A percentile compares a stretch with the other conserved stretches of the same genome.
Conservation (phyloP, 768 basidiomycete genomes). For the Rhodotorula paludigena region DNA sequence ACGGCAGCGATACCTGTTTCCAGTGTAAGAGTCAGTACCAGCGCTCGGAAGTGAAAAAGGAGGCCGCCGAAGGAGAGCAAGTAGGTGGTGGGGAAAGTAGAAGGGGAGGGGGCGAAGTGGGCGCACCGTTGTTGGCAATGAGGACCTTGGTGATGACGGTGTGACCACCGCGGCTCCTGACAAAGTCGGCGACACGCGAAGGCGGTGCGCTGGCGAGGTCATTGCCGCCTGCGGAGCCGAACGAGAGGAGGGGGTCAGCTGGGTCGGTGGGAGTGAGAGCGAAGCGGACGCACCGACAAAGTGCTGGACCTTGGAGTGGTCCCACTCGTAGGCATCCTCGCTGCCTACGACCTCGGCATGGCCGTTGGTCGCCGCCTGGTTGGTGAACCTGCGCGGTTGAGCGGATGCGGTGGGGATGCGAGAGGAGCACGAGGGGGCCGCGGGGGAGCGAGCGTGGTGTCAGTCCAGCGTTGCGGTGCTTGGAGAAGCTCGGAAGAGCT, state of each 20-base stretch:
- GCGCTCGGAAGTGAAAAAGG: not conserved
- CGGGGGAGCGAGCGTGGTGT: too few relatives aligned
- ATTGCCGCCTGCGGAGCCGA: constrained; percentile 72
- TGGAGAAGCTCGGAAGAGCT: too few relatives aligned
- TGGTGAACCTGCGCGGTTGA: constrained; percentile 1
- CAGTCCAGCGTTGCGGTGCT: too few relatives aligned
- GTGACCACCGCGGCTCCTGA: constrained; percentile 84
- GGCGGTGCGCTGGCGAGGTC: constrained; percentile 75
- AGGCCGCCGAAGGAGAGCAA: not conserved
- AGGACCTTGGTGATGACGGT: constrained; percentile 99
- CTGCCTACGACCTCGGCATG: not conserved
- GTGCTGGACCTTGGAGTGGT: constrained; percentile 43
- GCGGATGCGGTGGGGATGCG: too few relatives aligned
- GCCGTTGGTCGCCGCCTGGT: not conserved
- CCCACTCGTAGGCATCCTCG: constrained; percentile 8
- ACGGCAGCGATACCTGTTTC: constrained; percentile 86
- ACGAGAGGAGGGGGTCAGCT: not conserved
- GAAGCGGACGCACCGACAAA: constrained; percentile 42
- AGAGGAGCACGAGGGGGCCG: too few relatives aligned
- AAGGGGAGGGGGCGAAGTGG: not conserved
- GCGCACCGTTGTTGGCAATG: constrained; percentile 91
- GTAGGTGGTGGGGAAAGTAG: constrained; percentile 42
- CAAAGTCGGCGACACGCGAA: constrained; percentile 81
- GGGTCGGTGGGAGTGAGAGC: not conserved
- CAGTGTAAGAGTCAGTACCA: not conserved